Conservation (phyloP, 2,329 filamentous ascomycete genomes). For the Fusarium pseudocircinatum region DNA sequence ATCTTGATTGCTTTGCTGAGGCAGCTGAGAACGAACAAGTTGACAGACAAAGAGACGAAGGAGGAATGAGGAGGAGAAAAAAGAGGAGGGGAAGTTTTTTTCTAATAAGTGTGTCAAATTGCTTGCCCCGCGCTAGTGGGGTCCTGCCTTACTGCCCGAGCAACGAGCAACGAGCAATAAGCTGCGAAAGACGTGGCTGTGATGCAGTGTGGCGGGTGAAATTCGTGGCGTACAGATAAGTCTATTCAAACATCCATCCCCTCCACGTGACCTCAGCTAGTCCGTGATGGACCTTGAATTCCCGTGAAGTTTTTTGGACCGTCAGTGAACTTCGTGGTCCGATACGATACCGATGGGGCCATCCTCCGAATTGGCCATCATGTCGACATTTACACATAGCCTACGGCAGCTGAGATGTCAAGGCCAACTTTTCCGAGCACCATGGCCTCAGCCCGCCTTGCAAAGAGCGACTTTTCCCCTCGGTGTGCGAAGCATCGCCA, state of each 20-base stretch:
- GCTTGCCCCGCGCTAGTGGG: slow-evolving; percentile 48
- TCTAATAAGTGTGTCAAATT: slow-evolving; percentile 40
- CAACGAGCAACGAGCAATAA: slow-evolving; percentile 28
- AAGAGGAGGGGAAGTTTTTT: slow-evolving; percentile 49
- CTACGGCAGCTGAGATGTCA: slow-evolving; percentile 51
- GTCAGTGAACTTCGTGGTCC: slow-evolving; percentile 33
- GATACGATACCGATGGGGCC: slow-evolving; percentile 39
- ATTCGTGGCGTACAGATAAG: slow-evolving; percentile 24
- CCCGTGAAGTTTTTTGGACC: slow-evolving; percentile 42
- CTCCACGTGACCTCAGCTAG: slow-evolving; percentile 42
- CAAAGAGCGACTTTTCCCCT: slow-evolving; percentile 38
- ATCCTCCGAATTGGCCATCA: slow-evolving; percentile 42
- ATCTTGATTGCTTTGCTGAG: slow-evolving; percentile 67
- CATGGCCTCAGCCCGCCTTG: slow-evolving; percentile 44
- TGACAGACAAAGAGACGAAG: slow-evolving; percentile 35
- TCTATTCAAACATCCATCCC: neutral
- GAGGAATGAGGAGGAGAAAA: slow-evolving; percentile 40
- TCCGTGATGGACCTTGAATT: slow-evolving; percentile 24
- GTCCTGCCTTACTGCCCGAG: slow-evolving; percentile 42
- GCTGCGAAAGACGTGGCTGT: slow-evolving; percentile 33
- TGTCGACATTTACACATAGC: slow-evolving; percentile 49
- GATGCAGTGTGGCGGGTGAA: neutral
- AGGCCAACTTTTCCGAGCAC: slow-evolving; percentile 43
- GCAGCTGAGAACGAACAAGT: slow-evolving; percentile 45
- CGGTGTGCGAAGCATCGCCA: slow-evolving; percentile 43